These are phyloP conservation scores for Verticillium tricorpus DNA, from an alignment of 2,329 filamentous ascomycete genomes.

Conservation along the genomic window DNA sequence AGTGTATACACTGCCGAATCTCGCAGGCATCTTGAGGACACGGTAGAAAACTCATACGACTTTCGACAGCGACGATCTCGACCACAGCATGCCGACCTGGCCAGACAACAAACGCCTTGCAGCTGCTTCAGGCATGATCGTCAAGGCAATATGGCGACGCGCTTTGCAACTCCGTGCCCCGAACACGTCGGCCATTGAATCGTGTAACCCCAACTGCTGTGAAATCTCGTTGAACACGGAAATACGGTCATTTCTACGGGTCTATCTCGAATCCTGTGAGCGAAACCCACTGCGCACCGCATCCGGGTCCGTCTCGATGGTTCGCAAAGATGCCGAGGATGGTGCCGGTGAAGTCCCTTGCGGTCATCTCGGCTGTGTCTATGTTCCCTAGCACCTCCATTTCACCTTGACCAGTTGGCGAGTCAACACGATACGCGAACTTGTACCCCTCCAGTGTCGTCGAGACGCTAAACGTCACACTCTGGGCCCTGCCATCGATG, in stretches of 20 bases:
- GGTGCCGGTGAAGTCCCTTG: conserved; percentile 26
- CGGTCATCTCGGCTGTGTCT: conserved; percentile 22
- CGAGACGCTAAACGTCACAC: not conserved
- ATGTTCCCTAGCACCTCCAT: conserved; percentile 6
- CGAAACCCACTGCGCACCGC: not conserved
- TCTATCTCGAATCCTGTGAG: not conserved
- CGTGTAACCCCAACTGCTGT: too few relatives aligned
- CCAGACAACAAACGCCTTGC: too few relatives aligned
- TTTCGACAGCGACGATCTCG: too few relatives aligned
- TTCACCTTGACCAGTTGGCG: rapidly evolving
- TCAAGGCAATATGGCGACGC: too few relatives aligned
- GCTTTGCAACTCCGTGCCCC: too few relatives aligned
- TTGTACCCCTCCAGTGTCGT: not conserved
- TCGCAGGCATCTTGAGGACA: too few relatives aligned
- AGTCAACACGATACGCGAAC: not conserved
- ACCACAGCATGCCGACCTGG: too few relatives aligned
- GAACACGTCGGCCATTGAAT: too few relatives aligned
- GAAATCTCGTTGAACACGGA: too few relatives aligned
- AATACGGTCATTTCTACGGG: not conserved
- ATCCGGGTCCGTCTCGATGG: not conserved
- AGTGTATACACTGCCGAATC: too few relatives aligned
- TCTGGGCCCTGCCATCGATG: not conserved
- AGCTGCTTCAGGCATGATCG: too few relatives aligned
- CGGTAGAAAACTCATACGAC: too few relatives aligned
- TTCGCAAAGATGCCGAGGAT: conserved; percentile 23